A percentile compares a stretch with the other conserved stretches of the same genome.
Conservation (phyloP, 176 grass and related monocot species). For the Musa itinerans region DNA sequence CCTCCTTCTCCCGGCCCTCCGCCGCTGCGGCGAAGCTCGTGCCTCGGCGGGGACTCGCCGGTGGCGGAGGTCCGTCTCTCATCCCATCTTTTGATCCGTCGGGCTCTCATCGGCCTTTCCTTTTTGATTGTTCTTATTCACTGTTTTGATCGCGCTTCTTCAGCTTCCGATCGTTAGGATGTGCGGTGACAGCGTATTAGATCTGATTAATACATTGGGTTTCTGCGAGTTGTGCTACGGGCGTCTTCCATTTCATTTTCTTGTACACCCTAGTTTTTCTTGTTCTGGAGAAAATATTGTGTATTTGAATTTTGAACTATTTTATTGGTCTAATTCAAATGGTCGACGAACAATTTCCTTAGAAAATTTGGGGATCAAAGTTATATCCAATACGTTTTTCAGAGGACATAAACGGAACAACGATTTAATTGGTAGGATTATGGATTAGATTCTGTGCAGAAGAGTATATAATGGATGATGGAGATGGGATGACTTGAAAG, state of each 20-base stretch:
- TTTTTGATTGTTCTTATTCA: background rate
- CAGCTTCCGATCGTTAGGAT: background rate
- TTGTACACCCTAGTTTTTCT: background rate
- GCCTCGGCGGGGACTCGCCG: conserved; percentile 6
- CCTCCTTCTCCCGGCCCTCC: background rate
- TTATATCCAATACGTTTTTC: no score
- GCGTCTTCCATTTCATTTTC: background rate
- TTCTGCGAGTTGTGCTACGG: background rate
- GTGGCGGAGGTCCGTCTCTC: conserved; percentile 8
- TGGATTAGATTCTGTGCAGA: background rate
- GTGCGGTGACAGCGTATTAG: background rate
- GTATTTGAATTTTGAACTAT: no score
- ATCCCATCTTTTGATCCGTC: background rate
- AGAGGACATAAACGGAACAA: no score
- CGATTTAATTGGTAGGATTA: background rate
- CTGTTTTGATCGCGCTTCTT: background rate
- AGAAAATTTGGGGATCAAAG: no score
- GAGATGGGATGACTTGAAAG: background rate
- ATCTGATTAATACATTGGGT: background rate
- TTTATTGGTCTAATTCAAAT: no score
- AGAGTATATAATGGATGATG: background rate
- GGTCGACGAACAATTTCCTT: no score
- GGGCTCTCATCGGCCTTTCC: background rate
- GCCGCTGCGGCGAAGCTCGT: background rate
- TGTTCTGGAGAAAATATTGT: no score